phyloP scores from a whole-genome alignment of 345 rosid genomes.

The Fremontodendron californicum region DNA sequence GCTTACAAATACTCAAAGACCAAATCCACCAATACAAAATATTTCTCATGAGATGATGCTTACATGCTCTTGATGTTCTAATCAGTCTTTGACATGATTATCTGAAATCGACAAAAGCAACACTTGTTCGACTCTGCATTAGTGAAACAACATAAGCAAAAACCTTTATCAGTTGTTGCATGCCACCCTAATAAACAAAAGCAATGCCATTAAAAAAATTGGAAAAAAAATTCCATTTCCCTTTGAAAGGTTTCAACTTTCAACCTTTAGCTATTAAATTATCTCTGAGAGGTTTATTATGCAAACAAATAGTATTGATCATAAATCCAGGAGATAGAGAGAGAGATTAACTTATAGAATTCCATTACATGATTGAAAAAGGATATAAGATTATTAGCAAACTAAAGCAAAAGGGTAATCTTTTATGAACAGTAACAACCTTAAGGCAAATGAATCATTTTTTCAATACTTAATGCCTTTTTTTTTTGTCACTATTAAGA shows the following conservation, averaged over 20 bases:
- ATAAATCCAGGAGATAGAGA: not conserved
- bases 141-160: constrained; percentile 14
- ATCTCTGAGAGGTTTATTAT: not conserved
- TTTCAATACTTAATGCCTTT: too few species aligned
- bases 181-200: constrained; percentile 26
- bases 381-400: too few species aligned
- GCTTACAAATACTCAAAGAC: not conserved
- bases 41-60: too few species aligned
- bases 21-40: constrained; percentile 12
- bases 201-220: not conserved
- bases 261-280: not conserved
- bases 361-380: too few species aligned
- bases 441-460: too few species aligned
- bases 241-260: constrained; percentile 15
- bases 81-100: constrained; percentile 11
- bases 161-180: constrained; percentile 16
- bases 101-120: constrained; percentile 18
- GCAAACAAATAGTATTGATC: not conserved
- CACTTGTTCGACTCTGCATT: constrained; percentile 19
- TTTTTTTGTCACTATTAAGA: too few species aligned
- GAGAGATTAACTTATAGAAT: not conserved
- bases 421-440: too few species aligned
- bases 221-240: not conserved
- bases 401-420: too few species aligned
- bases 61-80: constrained; percentile 17